phyloP scores from a whole-genome alignment of 2,329 filamentous ascomycete genomes.

The Zarea fungicola region DNA sequence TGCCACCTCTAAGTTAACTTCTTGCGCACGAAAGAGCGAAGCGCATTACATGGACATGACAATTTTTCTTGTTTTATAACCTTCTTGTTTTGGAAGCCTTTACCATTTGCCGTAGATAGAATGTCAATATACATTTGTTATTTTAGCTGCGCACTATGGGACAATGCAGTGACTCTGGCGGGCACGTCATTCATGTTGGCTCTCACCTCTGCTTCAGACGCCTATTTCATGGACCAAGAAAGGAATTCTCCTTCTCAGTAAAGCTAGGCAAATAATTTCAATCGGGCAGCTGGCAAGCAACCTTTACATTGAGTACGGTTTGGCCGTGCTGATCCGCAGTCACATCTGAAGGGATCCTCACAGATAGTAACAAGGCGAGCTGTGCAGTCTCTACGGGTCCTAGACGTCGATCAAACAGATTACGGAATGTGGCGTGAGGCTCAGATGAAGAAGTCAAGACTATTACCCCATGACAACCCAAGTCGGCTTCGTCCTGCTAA shows the following conservation, averaged over 20 bases:
- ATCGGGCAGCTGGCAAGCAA: neutral
- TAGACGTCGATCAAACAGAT: neutral
- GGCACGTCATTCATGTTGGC: neutral
- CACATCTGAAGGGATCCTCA: neutral
- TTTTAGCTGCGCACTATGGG: no score
- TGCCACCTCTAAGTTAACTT: neutral
- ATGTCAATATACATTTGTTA: no score
- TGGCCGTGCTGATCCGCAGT: neutral
- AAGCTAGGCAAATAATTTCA: neutral
- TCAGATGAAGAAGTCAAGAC: neutral
- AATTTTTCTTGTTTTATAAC: neutral
- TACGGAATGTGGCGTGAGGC: neutral
- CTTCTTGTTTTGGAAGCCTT: conserved; percentile 1
- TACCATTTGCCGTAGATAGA: no score
- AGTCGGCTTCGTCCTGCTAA: neutral
- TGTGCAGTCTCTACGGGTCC: neutral
- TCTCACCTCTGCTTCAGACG: neutral
- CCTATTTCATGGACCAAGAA: neutral
- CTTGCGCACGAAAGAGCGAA: neutral
- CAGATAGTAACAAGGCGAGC: neutral
- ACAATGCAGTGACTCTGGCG: neutral
- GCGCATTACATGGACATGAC: neutral
- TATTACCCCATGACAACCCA: neutral
- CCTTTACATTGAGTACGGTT: neutral
- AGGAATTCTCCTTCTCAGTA: neutral